Conservation (phyloP, 2,329 filamentous ascomycete genomes). For the Fusarium longipes region DNA sequence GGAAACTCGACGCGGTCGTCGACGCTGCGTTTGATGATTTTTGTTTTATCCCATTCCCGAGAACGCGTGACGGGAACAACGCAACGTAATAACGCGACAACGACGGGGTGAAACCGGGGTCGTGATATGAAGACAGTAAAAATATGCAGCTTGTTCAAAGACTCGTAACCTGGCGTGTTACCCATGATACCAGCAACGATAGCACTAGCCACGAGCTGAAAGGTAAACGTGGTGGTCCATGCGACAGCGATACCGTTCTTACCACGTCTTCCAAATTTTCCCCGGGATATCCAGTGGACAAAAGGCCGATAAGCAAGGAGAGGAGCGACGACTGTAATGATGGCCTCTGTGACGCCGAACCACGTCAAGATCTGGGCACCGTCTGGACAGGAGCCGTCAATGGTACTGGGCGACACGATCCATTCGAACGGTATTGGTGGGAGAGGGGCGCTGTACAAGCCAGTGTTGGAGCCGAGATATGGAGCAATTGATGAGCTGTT, state of each 20-base stretch:
- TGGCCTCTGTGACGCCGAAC: slow-evolving; percentile 38
- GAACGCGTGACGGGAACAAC: slow-evolving; percentile 24
- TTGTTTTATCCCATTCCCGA: slow-evolving; percentile 36
- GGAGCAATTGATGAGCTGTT: slow-evolving; percentile 33
- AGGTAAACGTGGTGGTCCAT: slow-evolving; percentile 32
- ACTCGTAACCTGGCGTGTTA: slow-evolving; percentile 33
- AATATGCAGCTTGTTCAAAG: slow-evolving; percentile 40
- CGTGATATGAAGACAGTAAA: slow-evolving; percentile 41
- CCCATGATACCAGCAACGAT: slow-evolving; percentile 38
- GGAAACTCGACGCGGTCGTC: slow-evolving; percentile 44
- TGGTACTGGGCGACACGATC: slow-evolving; percentile 25
- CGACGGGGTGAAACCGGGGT: slow-evolving; percentile 37
- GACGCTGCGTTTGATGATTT: slow-evolving; percentile 20
- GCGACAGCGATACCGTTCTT: slow-evolving; percentile 20
- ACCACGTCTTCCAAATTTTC: slow-evolving; percentile 27
- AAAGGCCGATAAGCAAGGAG: slow-evolving; percentile 37
- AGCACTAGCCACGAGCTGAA: slow-evolving; percentile 39
- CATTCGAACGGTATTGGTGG: slow-evolving; percentile 42
- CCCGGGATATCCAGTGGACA: slow-evolving; percentile 30
- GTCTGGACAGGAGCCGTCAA: slow-evolving; percentile 22
- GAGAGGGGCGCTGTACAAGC: slow-evolving; percentile 20
- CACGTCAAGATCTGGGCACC: slow-evolving; percentile 23
- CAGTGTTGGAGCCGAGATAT: slow-evolving; percentile 39
- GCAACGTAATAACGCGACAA: slow-evolving; percentile 36
- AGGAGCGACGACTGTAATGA: slow-evolving; percentile 25